phyloP scores from a whole-genome alignment of 2,329 filamentous ascomycete species.

The Trichothecium sympodiale region DNA sequence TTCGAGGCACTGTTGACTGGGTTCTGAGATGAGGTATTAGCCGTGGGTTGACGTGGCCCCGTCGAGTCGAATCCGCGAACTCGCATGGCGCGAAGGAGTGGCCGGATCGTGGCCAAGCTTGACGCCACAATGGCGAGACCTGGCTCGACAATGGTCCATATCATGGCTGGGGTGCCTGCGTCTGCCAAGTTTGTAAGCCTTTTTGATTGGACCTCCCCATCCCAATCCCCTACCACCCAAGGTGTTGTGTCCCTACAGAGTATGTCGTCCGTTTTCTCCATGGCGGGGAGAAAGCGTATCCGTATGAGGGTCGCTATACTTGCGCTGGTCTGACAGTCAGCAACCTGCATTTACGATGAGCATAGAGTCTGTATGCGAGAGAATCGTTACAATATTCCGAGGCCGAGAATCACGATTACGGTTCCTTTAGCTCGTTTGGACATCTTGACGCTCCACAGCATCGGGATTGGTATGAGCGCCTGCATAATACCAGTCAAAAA shows the following conservation, averaged over 20 bases:
- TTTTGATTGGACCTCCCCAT: too few species aligned
- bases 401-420: constrained; percentile 34
- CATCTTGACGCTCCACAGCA: constrained; percentile 45
- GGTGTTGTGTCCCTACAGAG: constrained; percentile 35
- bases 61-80: constrained; percentile 35
- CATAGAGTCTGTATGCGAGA: not conserved
- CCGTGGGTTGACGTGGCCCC: constrained; percentile 9
- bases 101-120: constrained; percentile 42
- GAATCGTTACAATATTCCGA: constrained; percentile 34
- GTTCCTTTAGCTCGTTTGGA: constrained; percentile 38
- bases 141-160: constrained; percentile 47
- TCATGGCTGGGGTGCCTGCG: constrained; percentile 38
- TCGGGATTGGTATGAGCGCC: constrained; percentile 40
- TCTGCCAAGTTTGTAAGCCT: too few species aligned
- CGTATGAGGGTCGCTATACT: constrained; percentile 43
- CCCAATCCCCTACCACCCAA: too few species aligned
- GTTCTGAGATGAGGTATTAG: constrained; percentile 6
- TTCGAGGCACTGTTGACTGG: too few species aligned
- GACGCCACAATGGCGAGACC: constrained; percentile 44
- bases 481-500: constrained; percentile 7
- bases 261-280: constrained; percentile 33
- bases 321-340: too few species aligned
- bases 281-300: constrained; percentile 33
- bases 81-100: constrained; percentile 36
- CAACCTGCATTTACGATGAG: too few species aligned